Evolutionary conservation across 768 basidiomycete genomes (phyloP).

Genomic region (Ramaria rubella): DNA sequence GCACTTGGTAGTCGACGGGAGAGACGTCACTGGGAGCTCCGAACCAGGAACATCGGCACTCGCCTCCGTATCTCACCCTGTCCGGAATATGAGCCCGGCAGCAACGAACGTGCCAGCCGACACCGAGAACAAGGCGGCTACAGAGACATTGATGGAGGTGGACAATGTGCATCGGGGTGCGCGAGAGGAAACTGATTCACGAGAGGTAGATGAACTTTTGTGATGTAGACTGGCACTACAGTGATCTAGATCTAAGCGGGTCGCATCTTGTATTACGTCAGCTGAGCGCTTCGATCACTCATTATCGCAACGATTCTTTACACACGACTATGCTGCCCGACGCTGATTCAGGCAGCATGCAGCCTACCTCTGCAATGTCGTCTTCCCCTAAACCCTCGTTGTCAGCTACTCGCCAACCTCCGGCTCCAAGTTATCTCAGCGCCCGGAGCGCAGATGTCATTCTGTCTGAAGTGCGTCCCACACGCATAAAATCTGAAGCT

Average conservation of each 20-base stretch:
- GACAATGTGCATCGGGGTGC: neutral
- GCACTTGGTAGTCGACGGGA: neutral
- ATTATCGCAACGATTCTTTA: slow-evolving; percentile 20
- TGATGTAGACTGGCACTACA: neutral
- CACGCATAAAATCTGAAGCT: slow-evolving; percentile 73
- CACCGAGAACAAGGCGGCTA: neutral
- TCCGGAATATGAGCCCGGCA: neutral
- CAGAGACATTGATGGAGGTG: neutral
- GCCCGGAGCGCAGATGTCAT: slow-evolving; percentile 83
- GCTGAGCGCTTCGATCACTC: slow-evolving; percentile 36
- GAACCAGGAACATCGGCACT: neutral
- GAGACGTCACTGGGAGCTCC: neutral
- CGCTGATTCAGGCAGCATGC: slow-evolving; percentile 36
- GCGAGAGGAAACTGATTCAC: neutral
- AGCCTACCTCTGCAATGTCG: slow-evolving; percentile 11
- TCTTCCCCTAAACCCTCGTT: slow-evolving; percentile 1
- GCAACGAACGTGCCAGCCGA: neutral
- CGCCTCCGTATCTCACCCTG: neutral
- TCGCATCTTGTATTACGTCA: slow-evolving; percentile 32
- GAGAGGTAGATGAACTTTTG: neutral
- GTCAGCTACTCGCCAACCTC: slow-evolving; percentile 1
- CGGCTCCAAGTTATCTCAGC: slow-evolving; percentile 73
- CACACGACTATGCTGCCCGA: slow-evolving; percentile 33
- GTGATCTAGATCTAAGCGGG: too few species aligned
- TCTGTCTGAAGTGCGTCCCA: slow-evolving; percentile 89